Base-by-base conservation (phyloP, 371 early-diverging fungal genomes). In the Rhizopus sp. region DNA sequence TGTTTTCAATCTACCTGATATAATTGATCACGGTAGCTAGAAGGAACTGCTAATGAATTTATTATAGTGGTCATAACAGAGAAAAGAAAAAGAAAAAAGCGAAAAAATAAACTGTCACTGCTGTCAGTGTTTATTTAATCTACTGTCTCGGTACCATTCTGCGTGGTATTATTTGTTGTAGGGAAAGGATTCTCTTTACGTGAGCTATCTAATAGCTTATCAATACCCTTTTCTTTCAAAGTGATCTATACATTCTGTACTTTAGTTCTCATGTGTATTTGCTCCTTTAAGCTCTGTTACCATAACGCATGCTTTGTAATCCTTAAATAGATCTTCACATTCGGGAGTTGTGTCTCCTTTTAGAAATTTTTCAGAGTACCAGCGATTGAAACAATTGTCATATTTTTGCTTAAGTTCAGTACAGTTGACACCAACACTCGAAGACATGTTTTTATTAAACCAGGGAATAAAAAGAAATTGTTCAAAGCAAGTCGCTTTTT, bases 321-420 rank as follows among this genome's bases (percentile, higher is more conserved):
- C 77, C 63, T 87, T 81, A 65, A 97, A 95, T 15, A 94, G 66
- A 49, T 88, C 90, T 53, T 91, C 88, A 71, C 97, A 97, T 69
- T 90, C 89, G 15, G 87, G 85, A 1, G 83, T 73, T 12, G 80
- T 84, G 42, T 89, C 88, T 30, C 97, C 96, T 60, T 93, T 90
- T 34, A 97, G 72, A 65, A 94, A 95, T 75, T 93, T 91, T 69
- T 95, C 94, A 46, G 92, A 87, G 68, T 97, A 97, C 97, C 97
- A 97, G 53, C 87, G 87, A 69, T 94, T 93, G 68, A 97, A 97
- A 70, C 97, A 97, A 31, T 71, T 75, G 48, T 97, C 96, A 68
- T 95, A 97, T 62, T 90, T 81, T 70, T 89, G 84, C 80, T 96
- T 97, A 42, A 96, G 81, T 47, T 88, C 84, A 29, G 91, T 94